Percentiles rank a stretch among this genome's conserved stretches.
Conservation (phyloP, 2,329 filamentous ascomycete genomes). For the Exophiala oligosperma region DNA sequence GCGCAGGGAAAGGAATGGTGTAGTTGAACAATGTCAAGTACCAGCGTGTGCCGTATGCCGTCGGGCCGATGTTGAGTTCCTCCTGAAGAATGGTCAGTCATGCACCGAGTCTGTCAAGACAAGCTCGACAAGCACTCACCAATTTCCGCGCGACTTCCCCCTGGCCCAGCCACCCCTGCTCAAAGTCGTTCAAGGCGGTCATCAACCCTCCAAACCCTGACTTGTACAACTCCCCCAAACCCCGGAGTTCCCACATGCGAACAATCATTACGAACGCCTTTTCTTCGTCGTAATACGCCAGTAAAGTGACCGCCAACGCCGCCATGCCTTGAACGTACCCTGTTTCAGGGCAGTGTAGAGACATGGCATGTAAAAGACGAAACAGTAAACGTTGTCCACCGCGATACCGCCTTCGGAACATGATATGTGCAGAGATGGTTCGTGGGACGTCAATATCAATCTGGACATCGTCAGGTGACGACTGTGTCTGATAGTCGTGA, state of each 20-base stretch:
- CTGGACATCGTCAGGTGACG: slow-evolving; percentile 88
- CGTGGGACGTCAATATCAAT: slow-evolving; percentile 96
- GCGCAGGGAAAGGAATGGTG: slow-evolving; percentile 88
- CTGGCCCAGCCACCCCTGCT: slow-evolving; percentile 74
- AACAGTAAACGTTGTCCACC: slow-evolving; percentile 92
- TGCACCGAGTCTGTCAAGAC: background rate
- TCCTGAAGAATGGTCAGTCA: slow-evolving; percentile 47
- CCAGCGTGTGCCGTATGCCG: slow-evolving; percentile 95
- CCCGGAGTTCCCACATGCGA: slow-evolving; percentile 86
- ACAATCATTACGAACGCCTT: slow-evolving; percentile 93
- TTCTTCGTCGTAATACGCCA: slow-evolving; percentile 97
- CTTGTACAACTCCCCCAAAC: slow-evolving; percentile 79
- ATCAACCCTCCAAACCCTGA: slow-evolving; percentile 85
- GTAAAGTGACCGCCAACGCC: slow-evolving; percentile 81
- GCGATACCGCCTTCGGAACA: slow-evolving; percentile 90
- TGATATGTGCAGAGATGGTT: slow-evolving; percentile 93
- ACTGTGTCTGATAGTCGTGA: slow-evolving; percentile 68
- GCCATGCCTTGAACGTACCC: slow-evolving; percentile 99
- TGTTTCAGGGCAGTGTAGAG: slow-evolving; percentile 84
- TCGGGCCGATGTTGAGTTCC: slow-evolving; percentile 78
- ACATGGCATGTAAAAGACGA: slow-evolving; percentile 86
- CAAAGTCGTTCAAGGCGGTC: slow-evolving; percentile 80
- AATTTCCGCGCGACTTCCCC: slow-evolving; percentile 79
- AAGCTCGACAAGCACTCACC: slow-evolving; percentile 53
- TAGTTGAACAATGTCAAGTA: slow-evolving; percentile 98